Percentiles rank a stretch among this genome's conserved stretches.
These are phyloP conservation scores for Trichoderma cornu-damae DNA, from an alignment of 2,329 filamentous ascomycete species.

Conservation along the genomic window DNA sequence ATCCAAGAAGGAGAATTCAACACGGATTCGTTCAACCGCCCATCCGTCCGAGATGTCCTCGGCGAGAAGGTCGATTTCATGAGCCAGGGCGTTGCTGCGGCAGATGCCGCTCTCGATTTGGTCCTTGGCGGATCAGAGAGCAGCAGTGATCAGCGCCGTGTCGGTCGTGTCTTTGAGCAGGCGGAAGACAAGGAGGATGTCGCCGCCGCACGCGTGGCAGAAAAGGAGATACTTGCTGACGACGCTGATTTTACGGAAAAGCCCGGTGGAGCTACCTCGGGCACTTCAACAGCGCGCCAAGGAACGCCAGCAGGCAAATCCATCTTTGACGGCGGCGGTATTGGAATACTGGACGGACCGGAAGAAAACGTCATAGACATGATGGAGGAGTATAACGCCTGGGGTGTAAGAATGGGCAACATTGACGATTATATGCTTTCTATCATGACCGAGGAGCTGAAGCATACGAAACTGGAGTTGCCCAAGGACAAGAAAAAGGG, in stretches of 20 bases:
- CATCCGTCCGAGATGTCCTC: conserved; percentile 66
- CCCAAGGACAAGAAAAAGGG: conserved; percentile 61
- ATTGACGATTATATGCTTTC: conserved; percentile 73
- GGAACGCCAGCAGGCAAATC: conserved; percentile 45
- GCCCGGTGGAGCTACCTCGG: conserved; percentile 41
- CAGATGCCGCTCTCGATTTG: conserved; percentile 77
- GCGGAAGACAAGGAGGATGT: conserved; percentile 93
- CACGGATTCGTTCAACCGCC: conserved; percentile 87
- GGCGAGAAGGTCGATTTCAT: conserved; percentile 51
- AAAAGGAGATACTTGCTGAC: conserved; percentile 83
- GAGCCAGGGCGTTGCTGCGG: conserved; percentile 57
- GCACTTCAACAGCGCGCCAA: conserved; percentile 46
- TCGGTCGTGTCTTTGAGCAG: conserved; percentile 72
- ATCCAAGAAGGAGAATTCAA: conserved; percentile 98
- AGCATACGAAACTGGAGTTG: conserved; percentile 55
- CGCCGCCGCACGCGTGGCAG: conserved; percentile 76
- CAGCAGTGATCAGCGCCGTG: conserved; percentile 55
- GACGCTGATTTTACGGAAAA: conserved; percentile 79
- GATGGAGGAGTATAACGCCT: conserved; percentile 53
- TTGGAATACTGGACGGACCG: conserved; percentile 28
- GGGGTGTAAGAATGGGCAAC: conserved; percentile 52
- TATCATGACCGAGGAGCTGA: conserved; percentile 59
- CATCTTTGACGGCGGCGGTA: conserved; percentile 30
- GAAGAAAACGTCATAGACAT: conserved; percentile 33
- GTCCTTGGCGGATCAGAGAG: conserved; percentile 66